Base-by-base conservation (phyloP, 2,329 filamentous ascomycete genomes). In the Pseudogymnoascus verrucosus region DNA sequence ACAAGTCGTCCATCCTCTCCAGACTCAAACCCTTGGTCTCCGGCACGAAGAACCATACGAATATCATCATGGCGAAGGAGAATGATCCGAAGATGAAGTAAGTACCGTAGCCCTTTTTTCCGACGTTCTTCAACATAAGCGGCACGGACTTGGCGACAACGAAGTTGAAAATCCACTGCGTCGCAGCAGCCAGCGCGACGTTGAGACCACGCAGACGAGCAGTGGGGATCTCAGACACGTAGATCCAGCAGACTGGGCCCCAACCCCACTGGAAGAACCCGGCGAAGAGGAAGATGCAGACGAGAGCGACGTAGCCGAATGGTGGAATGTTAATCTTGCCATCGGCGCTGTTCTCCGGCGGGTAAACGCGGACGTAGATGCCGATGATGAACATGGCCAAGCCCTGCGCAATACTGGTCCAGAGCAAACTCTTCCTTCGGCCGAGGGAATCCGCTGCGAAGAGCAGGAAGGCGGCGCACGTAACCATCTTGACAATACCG, bases 131-230 rank as follows among this genome's bases (percentile, higher is more conserved):
- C 69, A 90, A 78, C 87, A 90, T 90, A 57, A 82, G 85, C 1
- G 87, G 84, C 3, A 87, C 86, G 36, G 85, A 85, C 64, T 85
- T 78, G 1, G 88, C 87, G 64, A 90, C 85, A 8, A 89, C 82
- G 65, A 90, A 89, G 71, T 91, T 91, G 74, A 90, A 90, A 4
- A 90, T 74, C 63, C 87, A 89, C 70, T 90, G 87, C 0, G 85
- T 89, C 1, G 84, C 85, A 0, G 88, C 87, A 0, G 82, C 87
- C 57, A 90, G 78, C 1, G 87, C 82, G 5, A 90, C 87, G 69
- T 89, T 90, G 67, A 88, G 76, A 16, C 84, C 84, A 63, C 88
- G 78, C 6, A 90, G 78, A 36, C 88, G 79, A 0, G 86, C 85
- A 5, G 85, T 86, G 0, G 87, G 87, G 64, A 90, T 90, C 74